Conservation (phyloP, 495 filamentous ascomycete genomes). For the Haplographium delicatum region DNA sequence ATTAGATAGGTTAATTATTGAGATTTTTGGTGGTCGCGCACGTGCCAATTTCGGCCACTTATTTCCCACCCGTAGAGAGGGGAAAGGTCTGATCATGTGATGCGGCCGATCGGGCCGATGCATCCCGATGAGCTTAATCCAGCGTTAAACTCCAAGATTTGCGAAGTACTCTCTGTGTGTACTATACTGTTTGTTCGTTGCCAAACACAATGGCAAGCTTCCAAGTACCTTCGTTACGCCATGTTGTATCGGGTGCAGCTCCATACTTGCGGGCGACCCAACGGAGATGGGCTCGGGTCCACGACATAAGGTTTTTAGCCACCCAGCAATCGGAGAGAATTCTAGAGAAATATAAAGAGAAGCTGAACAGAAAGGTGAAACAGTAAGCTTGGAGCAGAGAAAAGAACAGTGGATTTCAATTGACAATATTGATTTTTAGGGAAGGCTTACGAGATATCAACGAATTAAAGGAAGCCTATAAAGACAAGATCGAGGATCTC, state of each 20-base stretch:
- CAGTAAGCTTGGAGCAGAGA: too few species aligned
- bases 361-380: constrained; percentile 79
- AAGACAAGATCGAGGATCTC: constrained; percentile 64
- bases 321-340: constrained; percentile 56
- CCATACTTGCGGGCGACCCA: constrained; percentile 41
- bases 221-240: constrained; percentile 25
- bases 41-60: too few species aligned
- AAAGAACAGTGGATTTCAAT: too few species aligned
- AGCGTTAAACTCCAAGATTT: too few species aligned
- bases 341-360: constrained; percentile 78
- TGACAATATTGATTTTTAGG: constrained; percentile 33
- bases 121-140: too few species aligned
- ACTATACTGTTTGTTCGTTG: background rate
- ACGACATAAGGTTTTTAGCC: constrained; percentile 85
- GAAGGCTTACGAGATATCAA: constrained; percentile 70
- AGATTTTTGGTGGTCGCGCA: too few species aligned
- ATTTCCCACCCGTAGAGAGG: too few species aligned
- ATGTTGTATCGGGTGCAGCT: constrained; percentile 25
- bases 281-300: constrained; percentile 83
- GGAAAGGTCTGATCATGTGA: too few species aligned
- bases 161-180: background rate
- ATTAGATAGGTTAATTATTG: too few species aligned
- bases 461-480: constrained; percentile 75
- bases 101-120: too few species aligned
- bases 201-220: constrained; percentile 25